Evolutionary conservation across 495 filamentous ascomycete genomes (phyloP).

Genomic region (Rostrohypoxylon terebratum): DNA sequence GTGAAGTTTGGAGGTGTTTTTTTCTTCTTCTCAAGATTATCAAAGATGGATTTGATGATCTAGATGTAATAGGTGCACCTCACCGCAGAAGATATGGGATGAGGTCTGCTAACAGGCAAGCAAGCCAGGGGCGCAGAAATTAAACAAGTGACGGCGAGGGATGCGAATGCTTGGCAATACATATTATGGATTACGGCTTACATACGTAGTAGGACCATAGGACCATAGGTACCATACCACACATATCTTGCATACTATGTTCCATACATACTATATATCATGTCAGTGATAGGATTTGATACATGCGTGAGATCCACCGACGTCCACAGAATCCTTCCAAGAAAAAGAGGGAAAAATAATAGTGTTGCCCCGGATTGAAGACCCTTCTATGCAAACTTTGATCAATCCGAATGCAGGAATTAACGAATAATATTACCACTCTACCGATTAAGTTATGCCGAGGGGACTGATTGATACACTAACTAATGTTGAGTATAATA

Average conservation of each 20-base stretch:
- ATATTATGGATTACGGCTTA: conserved; percentile 31
- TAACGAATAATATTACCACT: background rate
- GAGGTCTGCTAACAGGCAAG: background rate
- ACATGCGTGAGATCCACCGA: conserved; percentile 32
- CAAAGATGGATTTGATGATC: background rate
- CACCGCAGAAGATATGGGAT: background rate
- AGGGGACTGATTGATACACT: background rate
- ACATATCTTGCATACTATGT: background rate
- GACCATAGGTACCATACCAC: too few relatives aligned
- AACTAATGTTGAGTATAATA: background rate
- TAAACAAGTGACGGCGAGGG: conserved; percentile 20
- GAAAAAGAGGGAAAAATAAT: background rate
- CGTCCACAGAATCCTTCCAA: conserved; percentile 34
- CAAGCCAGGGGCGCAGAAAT: background rate
- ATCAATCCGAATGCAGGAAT: conserved; percentile 1
- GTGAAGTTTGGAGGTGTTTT: background rate
- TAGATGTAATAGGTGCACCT: conserved; percentile 4
- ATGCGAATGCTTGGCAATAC: conserved; percentile 29
- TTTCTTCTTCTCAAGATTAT: background rate
- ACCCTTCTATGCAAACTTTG: background rate
- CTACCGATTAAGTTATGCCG: conserved; percentile 6
- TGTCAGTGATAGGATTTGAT: conserved; percentile 35
- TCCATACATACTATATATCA: conserved; percentile 6
- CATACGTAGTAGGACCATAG: too few relatives aligned
- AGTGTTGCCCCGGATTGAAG: conserved; percentile 20